Evolutionary conservation across 2,329 filamentous ascomycete species (phyloP).

Genomic region (Aciculosporium take): DNA sequence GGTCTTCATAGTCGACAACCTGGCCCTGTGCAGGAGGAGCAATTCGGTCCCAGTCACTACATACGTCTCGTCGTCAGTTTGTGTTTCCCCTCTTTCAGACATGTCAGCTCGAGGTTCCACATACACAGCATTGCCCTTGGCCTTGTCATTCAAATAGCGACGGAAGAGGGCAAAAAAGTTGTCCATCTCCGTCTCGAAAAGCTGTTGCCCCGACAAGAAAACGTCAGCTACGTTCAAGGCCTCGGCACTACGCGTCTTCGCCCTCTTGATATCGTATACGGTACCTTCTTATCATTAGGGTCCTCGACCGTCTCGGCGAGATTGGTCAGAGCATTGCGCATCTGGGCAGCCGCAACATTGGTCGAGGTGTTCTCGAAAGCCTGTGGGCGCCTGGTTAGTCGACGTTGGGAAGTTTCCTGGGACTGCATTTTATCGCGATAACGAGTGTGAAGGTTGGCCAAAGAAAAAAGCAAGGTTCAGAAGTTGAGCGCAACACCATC

Average conservation of each 20-base stretch:
- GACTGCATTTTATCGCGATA: background rate
- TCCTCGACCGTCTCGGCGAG: conserved; percentile 84
- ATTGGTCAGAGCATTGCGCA: conserved; percentile 93
- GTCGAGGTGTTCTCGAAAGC: conserved; percentile 99
- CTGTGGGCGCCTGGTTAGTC: conserved; percentile 33
- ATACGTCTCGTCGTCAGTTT: conserved; percentile 1
- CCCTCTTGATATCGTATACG: conserved; percentile 11
- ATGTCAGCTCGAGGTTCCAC: conserved; percentile 12
- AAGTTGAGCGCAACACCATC: background rate
- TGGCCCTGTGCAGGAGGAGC: conserved; percentile 83
- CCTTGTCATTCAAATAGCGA: conserved; percentile 96
- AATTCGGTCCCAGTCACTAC: conserved; percentile 94
- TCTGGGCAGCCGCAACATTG: conserved; percentile 93
- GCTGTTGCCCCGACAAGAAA: conserved; percentile 29
- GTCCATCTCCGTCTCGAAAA: conserved; percentile 99
- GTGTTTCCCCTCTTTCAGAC: background rate
- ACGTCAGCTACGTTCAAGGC: background rate
- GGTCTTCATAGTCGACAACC: conserved; percentile 86
- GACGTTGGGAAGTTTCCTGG: background rate
- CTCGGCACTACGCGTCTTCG: background rate
- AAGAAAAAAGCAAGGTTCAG: background rate
- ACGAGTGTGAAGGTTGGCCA: background rate
- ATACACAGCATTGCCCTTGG: conserved; percentile 83
- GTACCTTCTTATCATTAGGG: conserved; percentile 67
- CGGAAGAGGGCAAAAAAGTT: conserved; percentile 99